Percentiles rank a stretch among this genome's conserved stretches.
phyloP scores from a whole-genome alignment of 2,329 filamentous ascomycete species.

The Paraphoma sp. region DNA sequence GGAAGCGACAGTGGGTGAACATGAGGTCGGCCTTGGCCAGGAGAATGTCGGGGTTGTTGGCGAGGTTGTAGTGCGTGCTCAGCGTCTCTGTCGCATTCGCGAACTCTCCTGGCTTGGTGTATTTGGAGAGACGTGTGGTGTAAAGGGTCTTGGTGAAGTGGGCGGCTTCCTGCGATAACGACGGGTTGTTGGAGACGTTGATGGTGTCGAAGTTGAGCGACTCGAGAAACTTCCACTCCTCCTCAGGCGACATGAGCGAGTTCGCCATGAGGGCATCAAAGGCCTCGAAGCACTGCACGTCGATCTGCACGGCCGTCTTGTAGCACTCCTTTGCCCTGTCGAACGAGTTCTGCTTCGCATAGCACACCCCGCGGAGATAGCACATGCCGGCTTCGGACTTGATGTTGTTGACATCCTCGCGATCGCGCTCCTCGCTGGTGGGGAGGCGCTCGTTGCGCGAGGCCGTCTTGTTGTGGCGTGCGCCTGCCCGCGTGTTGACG shows the following conservation, averaged over 20 bases:
- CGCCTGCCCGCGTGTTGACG: conserved; percentile 58
- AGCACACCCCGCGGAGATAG: conserved; percentile 90
- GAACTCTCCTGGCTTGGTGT: conserved; percentile 84
- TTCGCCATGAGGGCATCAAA: conserved; percentile 99
- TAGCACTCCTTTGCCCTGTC: conserved; percentile 98
- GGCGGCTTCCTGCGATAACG: conserved; percentile 81
- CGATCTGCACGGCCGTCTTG: conserved; percentile 94
- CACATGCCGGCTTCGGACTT: conserved; percentile 98
- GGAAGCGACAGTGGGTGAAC: conserved; percentile 93
- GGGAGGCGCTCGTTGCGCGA: conserved; percentile 61
- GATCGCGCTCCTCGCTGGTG: conserved; percentile 66
- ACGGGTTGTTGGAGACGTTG: conserved; percentile 67
- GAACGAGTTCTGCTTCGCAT: conserved; percentile 95
- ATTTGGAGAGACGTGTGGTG: conserved; percentile 93
- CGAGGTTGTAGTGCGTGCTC: conserved; percentile 90
- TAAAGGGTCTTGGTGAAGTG: conserved; percentile 97
- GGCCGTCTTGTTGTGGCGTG: conserved; percentile 51
- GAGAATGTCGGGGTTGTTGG: conserved; percentile 85
- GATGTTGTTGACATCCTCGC: conserved; percentile 76
- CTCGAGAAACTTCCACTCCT: conserved; percentile 89
- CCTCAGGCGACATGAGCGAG: conserved; percentile 84
- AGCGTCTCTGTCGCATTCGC: conserved; percentile 87
- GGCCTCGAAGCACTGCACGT: conserved; percentile 97
- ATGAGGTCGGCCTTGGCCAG: conserved; percentile 88
- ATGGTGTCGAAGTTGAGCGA: conserved; percentile 90